Base-by-base conservation (phyloP, 345 rosid genomes). In the Linum lewisii region DNA sequence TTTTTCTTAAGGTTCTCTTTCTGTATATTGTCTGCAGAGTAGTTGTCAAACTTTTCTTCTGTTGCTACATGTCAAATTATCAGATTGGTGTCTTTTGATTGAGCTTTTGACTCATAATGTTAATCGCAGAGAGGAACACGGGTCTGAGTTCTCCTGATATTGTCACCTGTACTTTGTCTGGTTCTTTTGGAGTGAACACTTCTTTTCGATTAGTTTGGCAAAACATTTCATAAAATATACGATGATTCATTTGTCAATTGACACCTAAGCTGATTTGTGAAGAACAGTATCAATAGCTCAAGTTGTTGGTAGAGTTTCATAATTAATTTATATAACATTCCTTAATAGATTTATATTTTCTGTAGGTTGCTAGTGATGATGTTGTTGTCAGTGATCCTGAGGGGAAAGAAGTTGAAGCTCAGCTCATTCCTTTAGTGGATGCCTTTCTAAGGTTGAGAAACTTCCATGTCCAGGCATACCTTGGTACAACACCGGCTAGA, bases 361-460 rank as follows among this genome's bases (percentile, higher is more conserved):
- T 38, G 45, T 4, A 38, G 45, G 45, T 38, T 38, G 16, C 45
- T 38, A 38, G 45, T 59, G 95, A 83, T 67, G 78, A 83, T 51
- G 51, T 87, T 63, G 54, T 67, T 19, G 94, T 93, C 58, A 82
- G 55, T 66, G 89, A 93, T 79, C 81, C 94, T 13, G 81, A 79
- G 70, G 95, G 97, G 65, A 81, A 75, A 71, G 84, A 85, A 78
- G 75, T 89, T 64, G 88, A 77, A 66, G 85, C 95, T 51, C 97
- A 93, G 67, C 79, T 89, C 57, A 51, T 93, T 85, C 95, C 99
- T 42, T 56, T 74, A 50, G 71, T 82, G n/a, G 83, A 81, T 74
- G 85, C 82, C 59, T 78, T 74, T 69, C 22, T 45, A 22, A 74
- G 67, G 63, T 63, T 85, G 57, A 83, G 99, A 72, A 78, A 72